Evolutionary conservation across 495 filamentous ascomycete species (phyloP), one percentile per base, ranked within the genome.

Genomic region (Penicillium canariense): DNA sequence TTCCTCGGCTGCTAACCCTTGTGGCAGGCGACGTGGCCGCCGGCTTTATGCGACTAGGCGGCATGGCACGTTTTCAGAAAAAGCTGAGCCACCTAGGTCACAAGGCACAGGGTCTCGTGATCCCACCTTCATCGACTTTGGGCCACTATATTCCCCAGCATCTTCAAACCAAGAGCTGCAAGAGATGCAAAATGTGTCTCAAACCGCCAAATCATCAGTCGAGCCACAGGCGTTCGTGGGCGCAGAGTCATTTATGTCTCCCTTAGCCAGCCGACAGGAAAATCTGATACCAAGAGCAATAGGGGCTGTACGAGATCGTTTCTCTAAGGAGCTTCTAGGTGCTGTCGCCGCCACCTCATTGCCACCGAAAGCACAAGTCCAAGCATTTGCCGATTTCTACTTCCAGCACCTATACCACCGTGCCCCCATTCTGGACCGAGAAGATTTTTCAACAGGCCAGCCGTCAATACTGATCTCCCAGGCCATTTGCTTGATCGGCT

Each of bases 401-500:
- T 54, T 54, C 17, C 27, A 47, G 12, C 42, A 47, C n/a, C 42
- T 47, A 7, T 54, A 54, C n/a, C 51, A 54, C 22, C 51, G 51
- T 3, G 42, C 40, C 12, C 42, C 51, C 3, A 38, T 54, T 11
- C 38, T 54, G 15, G 42, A 54, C 34, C 31, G 23, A 2, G 18
- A n/a, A 0, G 51, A 54, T n/a, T 20, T 54, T 15, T 36, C 43
- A 11, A 22, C n/a, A 23, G 40, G 38, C 1, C 5, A 54, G 2
- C 51, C 51, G 7, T 54, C 51, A 18, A 9, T 46, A 2, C 20
- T 54, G 10, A 3, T 47, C 5, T 36, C 42, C 10, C 51, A 54
- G 31, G 32, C 31, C 3, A 36, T 54, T 20, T 54, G 51, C 20
- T 14, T 54, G 3, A 35, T 56, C 14, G 46, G 53, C 17, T 44